A percentile compares a stretch with the other conserved stretches of the same genome.
phyloP scores from a whole-genome alignment of 2,329 filamentous ascomycete genomes.

The Lachnellula suecica region DNA sequence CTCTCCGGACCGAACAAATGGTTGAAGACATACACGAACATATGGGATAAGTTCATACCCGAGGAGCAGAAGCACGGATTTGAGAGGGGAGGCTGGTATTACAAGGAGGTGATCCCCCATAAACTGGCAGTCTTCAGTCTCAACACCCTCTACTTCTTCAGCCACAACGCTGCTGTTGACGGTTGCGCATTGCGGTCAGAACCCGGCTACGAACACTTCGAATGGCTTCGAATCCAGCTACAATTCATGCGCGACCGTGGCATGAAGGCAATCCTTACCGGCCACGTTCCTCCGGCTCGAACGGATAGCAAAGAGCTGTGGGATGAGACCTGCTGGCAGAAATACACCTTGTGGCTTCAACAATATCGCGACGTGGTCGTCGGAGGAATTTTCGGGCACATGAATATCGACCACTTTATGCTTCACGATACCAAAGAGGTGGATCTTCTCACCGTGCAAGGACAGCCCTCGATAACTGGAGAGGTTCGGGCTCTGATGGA shows the following conservation, averaged over 20 bases:
- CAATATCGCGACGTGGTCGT: constrained; percentile 91
- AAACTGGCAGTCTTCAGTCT: constrained; percentile 87
- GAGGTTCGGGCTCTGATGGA: constrained; percentile 40
- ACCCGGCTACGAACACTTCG: constrained; percentile 91
- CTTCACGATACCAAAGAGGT: constrained; percentile 82
- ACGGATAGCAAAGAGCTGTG: constrained; percentile 83
- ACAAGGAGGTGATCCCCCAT: constrained; percentile 84
- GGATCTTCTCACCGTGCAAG: constrained; percentile 50
- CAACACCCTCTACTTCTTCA: constrained; percentile 96
- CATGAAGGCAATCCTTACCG: constrained; percentile 93
- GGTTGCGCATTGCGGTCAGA: constrained; percentile 78
- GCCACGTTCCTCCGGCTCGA: constrained; percentile 89
- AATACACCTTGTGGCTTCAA: constrained; percentile 86
- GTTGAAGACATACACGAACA: constrained; percentile 71
- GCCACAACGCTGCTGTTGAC: constrained; percentile 89
- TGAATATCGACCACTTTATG: constrained; percentile 98
- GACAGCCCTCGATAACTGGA: constrained; percentile 25
- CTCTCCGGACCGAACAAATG: constrained; percentile 81
- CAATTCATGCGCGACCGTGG: constrained; percentile 77
- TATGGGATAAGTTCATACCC: constrained; percentile 88
- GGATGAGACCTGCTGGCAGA: constrained; percentile 98
- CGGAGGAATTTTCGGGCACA: constrained; percentile 81
- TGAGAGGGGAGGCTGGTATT: constrained; percentile 91
- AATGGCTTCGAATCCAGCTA: constrained; percentile 91
- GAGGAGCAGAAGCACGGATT: constrained; percentile 91